Base-by-base conservation (phyloP, 1,284 basidiomycete genomes). In the Xerocomus amazonicus region DNA sequence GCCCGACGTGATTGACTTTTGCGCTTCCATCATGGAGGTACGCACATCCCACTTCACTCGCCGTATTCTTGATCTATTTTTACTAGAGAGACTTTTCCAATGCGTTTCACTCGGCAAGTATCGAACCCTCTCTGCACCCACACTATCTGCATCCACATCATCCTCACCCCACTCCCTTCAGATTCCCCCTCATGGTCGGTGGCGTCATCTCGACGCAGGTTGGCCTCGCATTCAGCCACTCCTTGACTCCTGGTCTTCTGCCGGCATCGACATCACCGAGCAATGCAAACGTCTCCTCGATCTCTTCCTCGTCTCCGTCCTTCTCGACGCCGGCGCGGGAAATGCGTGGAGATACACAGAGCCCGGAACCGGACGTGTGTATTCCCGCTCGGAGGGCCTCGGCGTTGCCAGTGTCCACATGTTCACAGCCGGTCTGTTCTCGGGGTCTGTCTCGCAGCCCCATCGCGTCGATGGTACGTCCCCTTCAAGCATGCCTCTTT, bases 241-340 rank as follows among this genome's bases (percentile, higher is more conserved):
- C 27, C 73, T 86, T 26, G 63, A 66, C 2, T 71, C 72, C 54
- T 89, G 81, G 87, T 74, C 73, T 33, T 65, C 65, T 33, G 74
- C 70, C 1, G 47, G 75, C 2, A 66, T 80, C 8, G 73, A 80
- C 55, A 59, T 67, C 4, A 79, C 79, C 45, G 90, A 92, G 62
- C 78, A 79, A 38, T 79, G 83, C 45, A 81, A 82, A 46, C 77
- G 91, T 1, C 75, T 93, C 17, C 77, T 97, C 59, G 95, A 98
- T 70, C 79, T 97, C 29, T 96, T 95, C 72, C 77, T 97, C 52
- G 91, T 96, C 16, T 92, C 91, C 6, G 95, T 97, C 6, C 76
- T 97, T 16, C 83, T 97, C 42, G 95, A 97, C 59, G 95, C 95
- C 0, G 95, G 94, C 1, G 95, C 94, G 0, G 95, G 95, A 1